Base-by-base conservation (phyloP, 371 early-diverging fungal species). In the Apophysomyces trapeziformis region DNA sequence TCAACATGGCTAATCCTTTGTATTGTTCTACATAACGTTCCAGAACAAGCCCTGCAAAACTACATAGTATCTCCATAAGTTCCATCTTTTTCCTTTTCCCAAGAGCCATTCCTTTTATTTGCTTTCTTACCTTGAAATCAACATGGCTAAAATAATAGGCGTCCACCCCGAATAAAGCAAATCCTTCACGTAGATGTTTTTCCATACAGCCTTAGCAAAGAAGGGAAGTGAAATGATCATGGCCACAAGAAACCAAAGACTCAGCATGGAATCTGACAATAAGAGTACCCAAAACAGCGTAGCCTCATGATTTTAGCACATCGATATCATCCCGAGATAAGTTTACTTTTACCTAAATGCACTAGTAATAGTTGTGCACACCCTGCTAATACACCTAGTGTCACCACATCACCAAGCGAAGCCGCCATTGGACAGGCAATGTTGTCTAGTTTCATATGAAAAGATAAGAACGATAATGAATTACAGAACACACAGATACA, bases 21-120 rank as follows among this genome's bases (percentile, higher is more conserved):
- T 78, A 95, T 13, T 78, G 72, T 43, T 88, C 87, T 5, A 94
- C 90, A 70, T 85, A 93, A n/a, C 85, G 77, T 64, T 94, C 95
- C 38, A 96, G 72, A 0, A 94, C 86, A 37, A 95, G 69, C n/a
- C 96, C 96, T 13, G 92, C 91, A n/a, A 93, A 83, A 64, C 84
- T 83, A 57, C 6, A 68, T 32, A 13, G 7, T 56, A n/a, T 12
- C 63, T 26, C 32, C 32, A 26, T 26, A 26, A 26, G 32, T 26
- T 26, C 32, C 32, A 26, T 26, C 32, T 26, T 21, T 21, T 26
- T 2, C 3, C 0, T 26, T 26, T 26, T 26, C 2, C 32, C 32
- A 26, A 2, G 0, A 26, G 32, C 32, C 32, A 3, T 26, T 26
- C 2, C 2, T 26, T 26, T 26, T 26, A 2, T 26, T 26, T 1